Evolutionary conservation across 192 early-diverging fungal species (phyloP), one percentile per base, ranked within the genome.

Genomic region (Backusella morwellensis): DNA sequence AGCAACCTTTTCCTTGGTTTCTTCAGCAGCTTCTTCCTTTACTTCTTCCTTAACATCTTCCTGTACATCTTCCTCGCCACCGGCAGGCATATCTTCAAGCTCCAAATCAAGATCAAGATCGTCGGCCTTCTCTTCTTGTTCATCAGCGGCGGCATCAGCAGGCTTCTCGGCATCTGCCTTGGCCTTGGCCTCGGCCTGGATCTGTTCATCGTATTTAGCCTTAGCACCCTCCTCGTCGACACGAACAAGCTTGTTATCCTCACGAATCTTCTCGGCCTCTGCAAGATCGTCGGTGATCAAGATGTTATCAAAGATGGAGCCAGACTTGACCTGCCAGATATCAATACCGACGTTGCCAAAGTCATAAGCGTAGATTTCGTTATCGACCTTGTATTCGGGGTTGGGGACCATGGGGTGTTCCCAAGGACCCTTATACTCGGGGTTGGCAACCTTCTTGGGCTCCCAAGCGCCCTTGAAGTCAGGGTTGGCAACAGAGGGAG

Each of bases 401-500:
- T 99, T 99, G 81, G 92, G 91, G 80, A 98, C 94, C 68, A 93
- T 72, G 1, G 95, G 93, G 11, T 94, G 86, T 52, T 84, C 87
- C 98, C 98, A 98, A 76, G 92, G 90, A 70, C 97, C 98, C 89
- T 98, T 95, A 90, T 96, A 98, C 35, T 87, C 90, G 66, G 96
- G 97, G 89, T 99, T 98, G 74, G 88, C 81, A 72, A 95, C 97
- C 83, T 85, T 84, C 54, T 93, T 93, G 66, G 92, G 85, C 75
- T 83, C 85, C 96, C 96, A 99, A 81, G 89, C 84, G 29, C 96
- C 96, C 83, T 90, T 88, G 84, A 89, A 97, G 36, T 94, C 92
- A 54, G 96, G 96, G 89, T 97, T 99, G 52, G 90, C 77, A 63
- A 98, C 84, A 73, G 91, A 83, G 23, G 96, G 95, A 26, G 97